Evolutionary conservation across 768 basidiomycete genomes (phyloP), one percentile per base, ranked within the genome.

Genomic region (Suillus americanus): DNA sequence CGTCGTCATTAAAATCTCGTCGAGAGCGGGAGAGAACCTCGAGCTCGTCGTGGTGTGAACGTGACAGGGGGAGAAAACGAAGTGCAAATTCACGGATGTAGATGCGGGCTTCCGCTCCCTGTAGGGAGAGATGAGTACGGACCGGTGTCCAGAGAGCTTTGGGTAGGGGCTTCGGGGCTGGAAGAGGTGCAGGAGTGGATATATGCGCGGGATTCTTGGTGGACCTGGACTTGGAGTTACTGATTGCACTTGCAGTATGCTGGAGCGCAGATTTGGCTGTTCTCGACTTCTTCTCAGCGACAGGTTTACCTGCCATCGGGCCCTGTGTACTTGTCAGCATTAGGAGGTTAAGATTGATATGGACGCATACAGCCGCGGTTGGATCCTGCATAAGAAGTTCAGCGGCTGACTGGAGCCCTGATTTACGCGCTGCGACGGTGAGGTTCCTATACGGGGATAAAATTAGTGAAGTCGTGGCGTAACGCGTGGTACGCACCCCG

Each of bases 21-120:
- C 81, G 75, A 46, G 45, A 62, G 38, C 74, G 73, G 16, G 66
- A 68, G 56, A 89, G 79, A 60, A 81, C 80, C 35, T 91, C 90
- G 9, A 94, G 75, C 64, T 92, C 89, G 54, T 89, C 85, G 5
- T 89, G 72, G 62, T 87, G 83, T 3, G 74, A 82, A 80, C 56
- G 85, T 72, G 48, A 83, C 28, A 76, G 69, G 77, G 86, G 84
- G 68, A 88, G 73, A 67, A 93, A 93, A 40, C 92, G 83, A 55
- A 90, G 71, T 13, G 85, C 71, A 72, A 92, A 94, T 74, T 94
- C 92, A 63, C 92, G 86, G 50, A 93, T 88, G 68, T 85, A 79
- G 55, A 93, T 83, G 12, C 91, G 86, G 33, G 82, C 80, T 66
- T 89, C 82, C 1, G 82, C 85, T 46, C 85, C 83, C 1, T 78